Percentiles rank a stretch among this genome's conserved stretches.
These are phyloP conservation scores for Allium fistulosum DNA, from an alignment of 106 monocot species.

Conservation along the genomic window DNA sequence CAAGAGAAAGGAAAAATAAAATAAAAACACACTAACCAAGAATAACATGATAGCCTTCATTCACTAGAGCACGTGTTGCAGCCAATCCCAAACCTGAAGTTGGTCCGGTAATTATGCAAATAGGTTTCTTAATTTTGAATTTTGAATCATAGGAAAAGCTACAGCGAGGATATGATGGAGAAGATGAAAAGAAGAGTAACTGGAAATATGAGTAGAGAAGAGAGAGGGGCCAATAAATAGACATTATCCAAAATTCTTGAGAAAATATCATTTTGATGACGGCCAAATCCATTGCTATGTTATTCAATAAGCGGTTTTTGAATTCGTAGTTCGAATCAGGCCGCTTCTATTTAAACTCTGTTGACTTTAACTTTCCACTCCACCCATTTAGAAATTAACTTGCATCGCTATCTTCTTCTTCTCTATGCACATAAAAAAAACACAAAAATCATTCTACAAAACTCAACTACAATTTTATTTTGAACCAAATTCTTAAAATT, in stretches of 20 bases:
- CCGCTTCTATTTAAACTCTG: too few relatives aligned
- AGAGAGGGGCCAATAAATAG: slow-evolving; percentile 38
- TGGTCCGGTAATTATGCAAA: slow-evolving; percentile 83
- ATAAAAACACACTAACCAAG: slow-evolving; percentile 33
- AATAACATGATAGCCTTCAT: slow-evolving; percentile 59
- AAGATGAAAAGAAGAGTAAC: slow-evolving; percentile 18
- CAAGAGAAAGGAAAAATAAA: too few relatives aligned
- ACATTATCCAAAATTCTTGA: slow-evolving; percentile 78
- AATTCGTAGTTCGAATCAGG: too few relatives aligned
- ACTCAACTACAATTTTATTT: too few relatives aligned
- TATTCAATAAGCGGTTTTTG: too few relatives aligned
- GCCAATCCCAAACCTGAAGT: slow-evolving; percentile 77
- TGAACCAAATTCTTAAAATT: too few relatives aligned
- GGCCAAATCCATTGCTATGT: neutral
- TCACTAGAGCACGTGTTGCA: slow-evolving; percentile 38
- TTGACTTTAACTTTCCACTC: too few relatives aligned
- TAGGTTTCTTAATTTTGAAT: slow-evolving; percentile 17
- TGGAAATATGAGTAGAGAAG: slow-evolving; percentile 58
- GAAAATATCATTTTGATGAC: slow-evolving; percentile 49
- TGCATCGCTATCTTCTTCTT: too few relatives aligned
- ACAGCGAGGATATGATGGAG: slow-evolving; percentile 4
- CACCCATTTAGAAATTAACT: too few relatives aligned
- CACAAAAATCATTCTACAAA: too few relatives aligned
- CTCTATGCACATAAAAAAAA: too few relatives aligned
- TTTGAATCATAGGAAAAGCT: slow-evolving; percentile 2